Evolutionary conservation across 73 alveolate genomes (phyloP), one percentile per base, ranked within the genome.

Genomic region (Paramecium biaurelia): DNA sequence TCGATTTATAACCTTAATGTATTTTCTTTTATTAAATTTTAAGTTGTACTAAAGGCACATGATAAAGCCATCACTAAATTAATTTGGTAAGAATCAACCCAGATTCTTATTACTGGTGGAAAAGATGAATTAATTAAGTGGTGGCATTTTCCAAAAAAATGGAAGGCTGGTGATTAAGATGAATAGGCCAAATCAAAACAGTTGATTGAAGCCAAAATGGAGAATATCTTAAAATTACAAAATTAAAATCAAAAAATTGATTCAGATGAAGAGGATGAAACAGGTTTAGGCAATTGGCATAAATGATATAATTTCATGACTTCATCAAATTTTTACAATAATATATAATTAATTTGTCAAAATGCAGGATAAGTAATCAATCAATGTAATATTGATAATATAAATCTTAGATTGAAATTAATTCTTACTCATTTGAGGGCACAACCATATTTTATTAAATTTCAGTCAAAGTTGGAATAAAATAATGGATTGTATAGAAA

Each of bases 31-130:
- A 20, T 41, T 11, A 37, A n/a, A 88, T 23, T 21, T 47, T 15
- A 18, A 89, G 94, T 24, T 89, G 94, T 89, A 14, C 56, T 89
- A 26, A 89, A 89, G 45, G 94, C 89, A 11, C 94, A 89, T 89
- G 49, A 43, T 10, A 70, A 70, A n/a, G 94, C 85, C 41, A 70
- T 89, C 28, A 89, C 94, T 42, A 89, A 89, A 72, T 57, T 89
- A n/a, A 30, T 70, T 37, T 89, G 94, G 94, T 30, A 58, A 70
- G 94, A 89, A 70, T 37, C 49, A 41, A 20, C 70, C 14, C 30
- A 79, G 30, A 34, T 79, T 43, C 74, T 79, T 23, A 79, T 79
- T 2, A 79, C 90, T n/a, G 90, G 76, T 20, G 72, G 90, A 11
- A 79, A 79, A 10, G 90, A 79, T 43, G 42, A 79, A 47, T 14